Conservation (phyloP, 2,329 filamentous ascomycete species). For the Colletotrichum viniferum region DNA sequence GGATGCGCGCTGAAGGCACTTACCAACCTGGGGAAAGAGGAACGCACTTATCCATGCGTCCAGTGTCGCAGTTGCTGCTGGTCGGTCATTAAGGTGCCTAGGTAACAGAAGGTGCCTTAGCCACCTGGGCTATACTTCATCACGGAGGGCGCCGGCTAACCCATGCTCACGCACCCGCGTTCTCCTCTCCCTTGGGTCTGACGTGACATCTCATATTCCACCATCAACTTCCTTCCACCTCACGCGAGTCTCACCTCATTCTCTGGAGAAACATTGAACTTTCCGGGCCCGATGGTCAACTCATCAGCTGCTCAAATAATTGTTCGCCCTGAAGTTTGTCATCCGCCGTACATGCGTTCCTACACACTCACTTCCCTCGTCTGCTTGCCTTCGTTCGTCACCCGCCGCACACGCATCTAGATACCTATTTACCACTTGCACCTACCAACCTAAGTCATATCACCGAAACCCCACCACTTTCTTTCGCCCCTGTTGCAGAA, state of each 20-base stretch:
- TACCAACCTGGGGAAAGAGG: neutral
- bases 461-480: neutral
- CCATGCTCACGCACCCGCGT: neutral
- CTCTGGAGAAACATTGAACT: neutral
- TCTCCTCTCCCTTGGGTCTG: neutral
- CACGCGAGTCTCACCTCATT: neutral
- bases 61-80: neutral
- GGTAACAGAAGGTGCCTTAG: neutral
- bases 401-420: neutral
- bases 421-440: neutral
- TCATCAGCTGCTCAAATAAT: neutral
- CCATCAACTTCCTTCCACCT: neutral
- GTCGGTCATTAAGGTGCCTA: neutral
- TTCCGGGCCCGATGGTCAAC: neutral
- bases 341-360: neutral
- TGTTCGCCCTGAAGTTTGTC: neutral
- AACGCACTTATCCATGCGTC: neutral
- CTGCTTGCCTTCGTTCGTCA: neutral
- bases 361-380: neutral
- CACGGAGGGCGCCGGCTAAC: neutral
- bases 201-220: neutral
- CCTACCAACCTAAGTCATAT: neutral
- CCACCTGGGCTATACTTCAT: neutral
- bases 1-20: neutral
- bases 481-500: neutral